Percentiles rank a stretch among this genome's conserved stretches.
Evolutionary conservation across 2,329 filamentous ascomycete species (phyloP).

Genomic region (Diaporthe sp.): DNA sequence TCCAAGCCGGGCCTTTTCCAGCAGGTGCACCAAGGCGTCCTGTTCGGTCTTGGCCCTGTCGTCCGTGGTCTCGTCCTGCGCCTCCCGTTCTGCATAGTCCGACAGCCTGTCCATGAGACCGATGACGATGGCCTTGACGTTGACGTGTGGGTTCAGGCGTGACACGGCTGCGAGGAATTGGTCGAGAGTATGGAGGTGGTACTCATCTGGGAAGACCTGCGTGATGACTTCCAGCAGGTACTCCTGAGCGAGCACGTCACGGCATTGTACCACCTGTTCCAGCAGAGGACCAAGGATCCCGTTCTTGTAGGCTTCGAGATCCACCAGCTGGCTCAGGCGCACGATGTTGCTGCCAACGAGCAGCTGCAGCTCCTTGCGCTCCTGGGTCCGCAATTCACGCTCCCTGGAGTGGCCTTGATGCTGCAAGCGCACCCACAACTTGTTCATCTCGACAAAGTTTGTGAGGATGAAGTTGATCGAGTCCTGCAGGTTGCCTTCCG

Average conservation of each 20-base stretch:
- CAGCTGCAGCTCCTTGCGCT: constrained; percentile 93
- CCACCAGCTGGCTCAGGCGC: constrained; percentile 92
- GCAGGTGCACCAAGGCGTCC: constrained; percentile 80
- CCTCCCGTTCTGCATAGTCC: constrained; percentile 91
- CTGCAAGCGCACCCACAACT: constrained; percentile 96
- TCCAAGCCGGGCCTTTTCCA: constrained; percentile 81
- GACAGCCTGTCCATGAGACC: constrained; percentile 97
- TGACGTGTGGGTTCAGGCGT: constrained; percentile 93
- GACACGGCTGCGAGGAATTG: constrained; percentile 94
- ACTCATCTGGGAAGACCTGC: constrained; percentile 98
- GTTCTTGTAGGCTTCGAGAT: constrained; percentile 93
- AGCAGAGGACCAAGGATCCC: constrained; percentile 88
- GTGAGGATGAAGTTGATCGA: constrained; percentile 98
- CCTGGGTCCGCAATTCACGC: constrained; percentile 90
- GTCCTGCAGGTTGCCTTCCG: constrained; percentile 95
- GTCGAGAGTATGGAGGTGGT: constrained; percentile 95
- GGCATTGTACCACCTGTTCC: constrained; percentile 97
- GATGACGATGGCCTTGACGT: constrained; percentile 97
- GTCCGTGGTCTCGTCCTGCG: constrained; percentile 75
- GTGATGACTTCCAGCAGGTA: constrained; percentile 98
- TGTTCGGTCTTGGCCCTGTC: constrained; percentile 83
- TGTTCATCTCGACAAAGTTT: constrained; percentile 99
- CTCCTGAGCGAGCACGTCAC: constrained; percentile 96
- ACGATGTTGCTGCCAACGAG: constrained; percentile 97
- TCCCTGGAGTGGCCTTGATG: constrained; percentile 98